Evolutionary conservation across 805 yeast genomes (phyloP).

Genomic region (Wickerhamomyces chaumierensis): DNA sequence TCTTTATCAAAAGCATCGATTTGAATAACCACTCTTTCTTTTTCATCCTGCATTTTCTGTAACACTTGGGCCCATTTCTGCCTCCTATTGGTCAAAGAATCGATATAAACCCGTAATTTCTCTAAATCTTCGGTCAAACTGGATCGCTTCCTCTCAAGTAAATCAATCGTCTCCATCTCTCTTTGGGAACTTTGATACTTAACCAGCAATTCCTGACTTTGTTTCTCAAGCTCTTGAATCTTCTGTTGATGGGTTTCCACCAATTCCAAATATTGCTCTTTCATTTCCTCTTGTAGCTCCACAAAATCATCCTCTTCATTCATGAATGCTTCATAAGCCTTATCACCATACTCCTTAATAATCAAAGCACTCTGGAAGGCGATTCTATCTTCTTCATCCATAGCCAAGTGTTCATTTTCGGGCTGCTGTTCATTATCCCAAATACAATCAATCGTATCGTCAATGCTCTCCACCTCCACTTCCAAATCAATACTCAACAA

Average conservation of each 20-base stretch:
- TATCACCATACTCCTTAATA: conserved; percentile 48
- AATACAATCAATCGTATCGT: conserved; percentile 44
- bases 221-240: conserved; percentile 27
- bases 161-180: conserved; percentile 35
- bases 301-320: conserved; percentile 53
- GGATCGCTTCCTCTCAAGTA: conserved; percentile 43
- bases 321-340: conserved; percentile 58
- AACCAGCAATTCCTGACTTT: conserved; percentile 27
- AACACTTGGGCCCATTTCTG: conserved; percentile 51
- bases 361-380: conserved; percentile 30
- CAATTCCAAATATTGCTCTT: conserved; percentile 40
- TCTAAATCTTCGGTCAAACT: conserved; percentile 61
- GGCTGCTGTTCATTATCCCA: conserved; percentile 23
- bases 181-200: conserved; percentile 30
- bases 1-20: conserved; percentile 29
- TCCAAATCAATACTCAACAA: neutral
- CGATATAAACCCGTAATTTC: conserved; percentile 64
- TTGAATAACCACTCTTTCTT: conserved; percentile 31
- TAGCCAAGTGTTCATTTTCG: conserved; percentile 19
- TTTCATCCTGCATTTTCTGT: conserved; percentile 45
- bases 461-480: conserved; percentile 20
- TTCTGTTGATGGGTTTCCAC: conserved; percentile 38
- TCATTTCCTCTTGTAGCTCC: conserved; percentile 42
- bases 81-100: conserved; percentile 53
- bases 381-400: conserved; percentile 18